Evolutionary conservation across 805 yeast genomes (phyloP).

Genomic region (Alloascoidea hylecoeti): DNA sequence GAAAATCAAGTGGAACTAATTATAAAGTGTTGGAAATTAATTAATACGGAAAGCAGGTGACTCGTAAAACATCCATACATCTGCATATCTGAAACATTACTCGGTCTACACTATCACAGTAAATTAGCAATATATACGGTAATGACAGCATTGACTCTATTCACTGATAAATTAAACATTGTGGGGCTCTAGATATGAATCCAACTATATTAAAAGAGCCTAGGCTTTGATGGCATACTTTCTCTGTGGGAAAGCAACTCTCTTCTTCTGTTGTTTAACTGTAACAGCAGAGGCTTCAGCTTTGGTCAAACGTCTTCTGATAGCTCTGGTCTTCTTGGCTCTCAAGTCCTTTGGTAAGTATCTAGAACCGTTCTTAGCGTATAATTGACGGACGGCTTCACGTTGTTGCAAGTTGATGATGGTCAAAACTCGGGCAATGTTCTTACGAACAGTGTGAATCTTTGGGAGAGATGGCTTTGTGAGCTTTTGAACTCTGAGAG

Average conservation of each 20-base stretch:
- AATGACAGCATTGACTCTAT: no score
- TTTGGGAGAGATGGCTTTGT: slow-evolving; percentile 88
- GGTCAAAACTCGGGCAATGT: slow-evolving; percentile 96
- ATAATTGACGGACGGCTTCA: slow-evolving; percentile 86
- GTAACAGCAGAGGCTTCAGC: slow-evolving; percentile 74
- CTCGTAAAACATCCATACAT: no score
- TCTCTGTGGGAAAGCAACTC: slow-evolving; percentile 96
- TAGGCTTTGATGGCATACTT: slow-evolving; percentile 98
- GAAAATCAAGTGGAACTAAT: no score
- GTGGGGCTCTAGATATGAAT: no score
- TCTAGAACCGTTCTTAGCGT: slow-evolving; percentile 73
- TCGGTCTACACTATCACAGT: no score
- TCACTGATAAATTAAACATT: no score
- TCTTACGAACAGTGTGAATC: slow-evolving; percentile 94
- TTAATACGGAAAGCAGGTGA: no score
- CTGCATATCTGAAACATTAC: no score
- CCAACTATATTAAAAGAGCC: no score
- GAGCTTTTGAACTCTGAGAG: slow-evolving; percentile 91
- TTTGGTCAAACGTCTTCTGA: slow-evolving; percentile 92
- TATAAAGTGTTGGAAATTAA: no score
- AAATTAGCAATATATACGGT: no score
- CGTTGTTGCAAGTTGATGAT: slow-evolving; percentile 95
- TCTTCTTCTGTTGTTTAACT: slow-evolving; percentile 82
- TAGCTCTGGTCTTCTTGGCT: slow-evolving; percentile 99
- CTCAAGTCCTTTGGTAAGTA: slow-evolving; percentile 97